A percentile compares a stretch with the other conserved stretches of the same genome.
These are phyloP conservation scores for Tuber aestivum DNA, from an alignment of 495 filamentous ascomycete genomes.

Conservation along the genomic window DNA sequence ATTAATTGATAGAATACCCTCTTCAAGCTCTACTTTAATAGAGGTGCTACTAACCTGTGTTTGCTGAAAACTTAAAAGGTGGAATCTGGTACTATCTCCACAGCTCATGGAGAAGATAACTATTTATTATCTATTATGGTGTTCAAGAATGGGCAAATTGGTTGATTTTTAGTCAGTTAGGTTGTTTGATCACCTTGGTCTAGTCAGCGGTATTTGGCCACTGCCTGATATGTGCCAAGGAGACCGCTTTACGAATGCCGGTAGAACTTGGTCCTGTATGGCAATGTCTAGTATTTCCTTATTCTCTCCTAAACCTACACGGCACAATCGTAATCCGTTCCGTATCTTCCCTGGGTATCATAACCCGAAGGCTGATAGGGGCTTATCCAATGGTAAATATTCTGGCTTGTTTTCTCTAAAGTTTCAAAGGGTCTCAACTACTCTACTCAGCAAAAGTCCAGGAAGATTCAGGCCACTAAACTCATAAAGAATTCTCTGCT, in stretches of 20 bases:
- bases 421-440: not conserved
- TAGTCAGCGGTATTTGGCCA: too few species aligned
- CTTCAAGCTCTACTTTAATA: too few species aligned
- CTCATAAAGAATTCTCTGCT: not conserved
- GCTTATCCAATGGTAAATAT: not conserved
- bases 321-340: not conserved
- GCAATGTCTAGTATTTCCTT: not conserved
- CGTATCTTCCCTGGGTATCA: not conserved
- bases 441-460: not conserved
- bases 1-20: too few species aligned
- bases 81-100: not conserved
- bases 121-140: not conserved
- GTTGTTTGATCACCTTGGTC: too few species aligned
- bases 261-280: not conserved
- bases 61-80: not conserved
- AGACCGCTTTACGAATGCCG: not conserved
- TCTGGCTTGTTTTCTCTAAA: not conserved
- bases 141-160: too few species aligned
- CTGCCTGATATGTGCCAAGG: too few species aligned
- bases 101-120: not conserved
- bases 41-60: not conserved
- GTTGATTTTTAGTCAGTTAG: too few species aligned
- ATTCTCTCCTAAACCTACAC: not conserved
- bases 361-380: not conserved
- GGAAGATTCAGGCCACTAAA: not conserved